Percentiles rank a stretch among this genome's conserved stretches.
Evolutionary conservation across 768 basidiomycete genomes (phyloP).

Genomic region (Crucibulum laeve): DNA sequence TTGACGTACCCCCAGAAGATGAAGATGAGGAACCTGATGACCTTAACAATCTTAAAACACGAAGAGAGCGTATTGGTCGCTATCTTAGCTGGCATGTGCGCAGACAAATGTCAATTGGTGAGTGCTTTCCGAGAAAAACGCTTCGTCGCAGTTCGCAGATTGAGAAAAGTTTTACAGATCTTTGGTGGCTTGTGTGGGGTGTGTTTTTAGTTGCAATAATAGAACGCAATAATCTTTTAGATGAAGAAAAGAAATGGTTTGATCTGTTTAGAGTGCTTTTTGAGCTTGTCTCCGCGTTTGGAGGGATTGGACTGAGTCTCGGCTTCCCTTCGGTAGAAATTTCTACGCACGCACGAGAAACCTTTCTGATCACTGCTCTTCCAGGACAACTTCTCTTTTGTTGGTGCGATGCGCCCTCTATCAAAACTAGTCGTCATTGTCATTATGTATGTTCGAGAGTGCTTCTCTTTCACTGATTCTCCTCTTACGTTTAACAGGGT

Average conservation of each 20-base stretch:
- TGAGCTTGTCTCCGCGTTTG: conserved; percentile 65
- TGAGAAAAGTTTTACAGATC: conserved; percentile 32
- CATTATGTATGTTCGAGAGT: conserved; percentile 55
- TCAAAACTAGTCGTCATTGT: conserved; percentile 70
- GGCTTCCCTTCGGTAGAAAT: conserved; percentile 46
- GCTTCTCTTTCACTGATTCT: background rate
- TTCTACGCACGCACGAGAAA: background rate
- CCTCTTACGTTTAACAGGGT: conserved; percentile 30
- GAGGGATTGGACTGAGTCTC: conserved; percentile 65
- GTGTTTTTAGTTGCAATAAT: conserved; percentile 72
- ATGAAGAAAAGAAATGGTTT: conserved; percentile 59
- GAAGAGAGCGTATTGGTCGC: conserved; percentile 39
- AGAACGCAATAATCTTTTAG: conserved; percentile 54
- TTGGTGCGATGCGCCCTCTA: conserved; percentile 55
- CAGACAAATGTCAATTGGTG: conserved; percentile 55
- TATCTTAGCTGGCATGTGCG: conserved; percentile 56
- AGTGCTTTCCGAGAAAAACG: conserved; percentile 13
- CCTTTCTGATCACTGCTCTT: background rate
- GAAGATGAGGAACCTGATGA: conserved; percentile 44
- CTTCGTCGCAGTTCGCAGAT: background rate
- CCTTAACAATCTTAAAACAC: conserved; percentile 24
- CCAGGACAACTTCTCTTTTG: conserved; percentile 58
- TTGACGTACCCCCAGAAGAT: conserved; percentile 46
- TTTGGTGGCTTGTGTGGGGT: conserved; percentile 79
- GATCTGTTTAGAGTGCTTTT: conserved; percentile 54